A percentile compares a stretch with the other conserved stretches of the same genome.
Evolutionary conservation across 208 protist species (phyloP).

Genomic region (Leishmania martiniquensis): DNA sequence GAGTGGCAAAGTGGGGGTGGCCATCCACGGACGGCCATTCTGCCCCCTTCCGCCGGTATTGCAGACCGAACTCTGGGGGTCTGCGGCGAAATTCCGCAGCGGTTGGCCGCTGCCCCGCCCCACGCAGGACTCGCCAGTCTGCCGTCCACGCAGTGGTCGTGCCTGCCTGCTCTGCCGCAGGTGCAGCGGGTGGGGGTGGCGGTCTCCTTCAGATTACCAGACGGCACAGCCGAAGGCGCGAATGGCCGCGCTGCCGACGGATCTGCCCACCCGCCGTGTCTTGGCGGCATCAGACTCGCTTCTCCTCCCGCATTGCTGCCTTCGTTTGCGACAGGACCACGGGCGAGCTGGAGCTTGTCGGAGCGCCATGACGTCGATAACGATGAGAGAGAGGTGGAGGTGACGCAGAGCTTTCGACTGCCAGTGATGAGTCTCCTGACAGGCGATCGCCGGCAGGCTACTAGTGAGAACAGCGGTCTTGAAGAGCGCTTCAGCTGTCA

Average conservation of each 20-base stretch:
- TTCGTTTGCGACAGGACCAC: background rate
- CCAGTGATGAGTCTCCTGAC: constrained; percentile 1
- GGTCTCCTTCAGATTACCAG: background rate
- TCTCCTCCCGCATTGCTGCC: background rate
- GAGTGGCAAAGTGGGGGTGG: background rate
- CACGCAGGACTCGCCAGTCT: background rate
- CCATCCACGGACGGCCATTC: background rate
- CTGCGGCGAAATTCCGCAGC: background rate
- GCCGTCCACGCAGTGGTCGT: background rate
- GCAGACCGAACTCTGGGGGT: background rate
- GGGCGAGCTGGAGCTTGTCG: background rate
- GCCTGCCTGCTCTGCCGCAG: constrained; percentile 1
- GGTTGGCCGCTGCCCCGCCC: background rate
- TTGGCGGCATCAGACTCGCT: background rate
- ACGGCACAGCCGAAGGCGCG: background rate
- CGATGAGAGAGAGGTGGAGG: background rate
- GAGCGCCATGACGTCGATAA: background rate
- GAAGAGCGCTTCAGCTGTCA: background rate
- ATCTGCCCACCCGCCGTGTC: background rate
- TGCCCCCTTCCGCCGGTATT: background rate
- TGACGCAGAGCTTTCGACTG: background rate
- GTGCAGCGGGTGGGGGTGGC: background rate
- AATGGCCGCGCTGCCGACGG: background rate
- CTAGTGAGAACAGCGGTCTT: background rate
- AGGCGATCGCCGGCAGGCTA: background rate